Evolutionary conservation across 768 basidiomycete genomes (phyloP), one percentile per base, ranked within the genome.

Genomic region (Termitomyces sp.): DNA sequence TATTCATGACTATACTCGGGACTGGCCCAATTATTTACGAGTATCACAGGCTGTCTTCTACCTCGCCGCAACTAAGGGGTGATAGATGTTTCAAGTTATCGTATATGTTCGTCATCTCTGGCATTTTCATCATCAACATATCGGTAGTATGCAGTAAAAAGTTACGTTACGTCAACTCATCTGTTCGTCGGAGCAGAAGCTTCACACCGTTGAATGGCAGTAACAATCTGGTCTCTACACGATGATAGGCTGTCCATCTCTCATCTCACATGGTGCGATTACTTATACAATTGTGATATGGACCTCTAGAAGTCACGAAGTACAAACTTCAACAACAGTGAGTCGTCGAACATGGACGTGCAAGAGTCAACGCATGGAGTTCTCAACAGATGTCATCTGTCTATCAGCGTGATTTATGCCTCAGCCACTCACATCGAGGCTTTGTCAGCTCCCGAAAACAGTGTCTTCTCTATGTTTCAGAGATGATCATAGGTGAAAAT

Each of bases 401-500:
- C 33, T 45, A 61, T 55, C 54, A 55, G 48, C 11, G 41, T 26
- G 53, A 42, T 41, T 4, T 53, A n/a, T 33, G 31, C 31, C 10
- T 33, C 31, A 33, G 31, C 31, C 17, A 26, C 40, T 44, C 37
- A 50, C 23, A 15, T 40, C 38, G 38, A n/a, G 10, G 40, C 43
- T 50, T 53, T 30, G 21, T 33, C 15, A 50, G 50, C 57, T 54
- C 43, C 57, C 46, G 54, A 58, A 55, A 58, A 53, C 56, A 55
- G 45, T 21, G 47, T 14, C 43, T 10, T 33, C n/a, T 50, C 51
- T 59, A 30, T 54, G 62, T 62, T 62, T 62, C 62, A 59, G 21
- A 30, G 45, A 40, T 30, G 50, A 17, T 17, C 26, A 51, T 51
- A 37, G 9, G 26, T 26, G 37, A 37, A 10, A 38, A 28, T 11